Base-by-base conservation (phyloP, 345 rosid genomes). In the Eucalyptus microcorys region DNA sequence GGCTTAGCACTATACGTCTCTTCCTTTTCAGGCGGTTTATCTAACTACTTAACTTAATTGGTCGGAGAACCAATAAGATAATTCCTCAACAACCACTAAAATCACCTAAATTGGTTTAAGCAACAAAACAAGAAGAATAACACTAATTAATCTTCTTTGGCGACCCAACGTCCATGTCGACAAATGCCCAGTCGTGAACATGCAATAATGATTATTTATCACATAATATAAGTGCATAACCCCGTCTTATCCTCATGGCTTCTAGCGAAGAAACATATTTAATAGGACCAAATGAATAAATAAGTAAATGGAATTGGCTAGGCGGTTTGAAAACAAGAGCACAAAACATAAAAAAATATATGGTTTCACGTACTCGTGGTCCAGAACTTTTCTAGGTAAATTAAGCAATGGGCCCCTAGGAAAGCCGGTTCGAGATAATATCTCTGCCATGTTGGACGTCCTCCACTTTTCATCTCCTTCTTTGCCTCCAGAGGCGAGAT, bases 121-220 rank as follows among this genome's bases (percentile, higher is more conserved):
- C 49, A 79, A 42, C 81, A 7, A 52, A 81, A 3, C 52, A 71
- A 34, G 81, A 47, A 87, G 76, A 66, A 52, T 17, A 76, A 71
- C 37, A 37, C 52, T 42, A 71, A 15, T 52, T 26, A 40, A 85
- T 86, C 59, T 42, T 10, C 30, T 66, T 88, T 89, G 89, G 90
- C 88, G 84, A 91, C 90, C 84, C 83, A 59, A 37, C 79, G 49
- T 42, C 53, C 14, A 87, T 40, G 48, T 22, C 7, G 89, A 90
- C 93, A 90, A 89, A 24, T 88, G 57, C 90, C 88, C 53, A 89
- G 92, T 88, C 83, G 49, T 86, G 88, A 91, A 89, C 50, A n/a
- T 88, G 40, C 88, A 86, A 76, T 89, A 71, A 68, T 89, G 17
- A 47, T 87, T 59, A n/a, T 50, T 86, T 32, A 34, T 79, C 37